A percentile compares a stretch with the other conserved stretches of the same genome.
Conservation (phyloP, 768 basidiomycete genomes). For the Tremella mesenterica region DNA sequence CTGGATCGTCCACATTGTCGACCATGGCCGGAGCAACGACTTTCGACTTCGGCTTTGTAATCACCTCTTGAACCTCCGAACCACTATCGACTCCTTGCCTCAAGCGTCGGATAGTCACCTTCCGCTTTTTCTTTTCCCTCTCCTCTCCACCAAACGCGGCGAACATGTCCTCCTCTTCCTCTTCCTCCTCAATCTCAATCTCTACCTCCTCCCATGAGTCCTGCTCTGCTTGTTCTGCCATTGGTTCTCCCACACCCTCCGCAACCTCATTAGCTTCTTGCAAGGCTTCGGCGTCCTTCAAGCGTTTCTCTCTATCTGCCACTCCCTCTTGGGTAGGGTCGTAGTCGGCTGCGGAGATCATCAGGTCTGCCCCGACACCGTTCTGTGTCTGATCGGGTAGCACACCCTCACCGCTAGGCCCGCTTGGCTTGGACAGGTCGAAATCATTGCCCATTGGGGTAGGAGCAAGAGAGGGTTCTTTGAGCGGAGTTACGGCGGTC, state of each 20-base stretch:
- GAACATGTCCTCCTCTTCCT: constrained; percentile 84
- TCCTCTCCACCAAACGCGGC: constrained; percentile 51
- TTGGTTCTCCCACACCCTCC: constrained; percentile 30
- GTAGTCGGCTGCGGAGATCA: constrained; percentile 87
- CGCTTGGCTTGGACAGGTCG: constrained; percentile 59
- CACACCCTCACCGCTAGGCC: constrained; percentile 40
- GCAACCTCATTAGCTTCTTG: constrained; percentile 21
- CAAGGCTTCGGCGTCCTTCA: constrained; percentile 46
- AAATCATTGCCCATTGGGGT: constrained; percentile 48
- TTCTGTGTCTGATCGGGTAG: constrained; percentile 44
- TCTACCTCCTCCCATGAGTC: constrained; percentile 32
- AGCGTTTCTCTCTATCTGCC: constrained; percentile 70
- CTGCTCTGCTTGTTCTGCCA: constrained; percentile 13
- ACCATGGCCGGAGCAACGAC: constrained; percentile 51
- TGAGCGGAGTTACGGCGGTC: constrained; percentile 19
- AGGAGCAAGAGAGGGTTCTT: constrained; percentile 23
- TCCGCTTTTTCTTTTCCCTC: constrained; percentile 50
- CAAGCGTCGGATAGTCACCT: constrained; percentile 16
- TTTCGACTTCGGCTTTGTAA: constrained; percentile 13
- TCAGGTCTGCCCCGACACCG: constrained; percentile 49
- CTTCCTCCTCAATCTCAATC: constrained; percentile 31
- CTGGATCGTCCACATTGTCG: constrained; percentile 84
- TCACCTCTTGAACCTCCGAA: constrained; percentile 42
- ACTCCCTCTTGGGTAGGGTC: constrained; percentile 73
- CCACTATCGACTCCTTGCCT: constrained; percentile 12